Base-by-base conservation (phyloP, 768 basidiomycete species). In the Termitomyces sp. region DNA sequence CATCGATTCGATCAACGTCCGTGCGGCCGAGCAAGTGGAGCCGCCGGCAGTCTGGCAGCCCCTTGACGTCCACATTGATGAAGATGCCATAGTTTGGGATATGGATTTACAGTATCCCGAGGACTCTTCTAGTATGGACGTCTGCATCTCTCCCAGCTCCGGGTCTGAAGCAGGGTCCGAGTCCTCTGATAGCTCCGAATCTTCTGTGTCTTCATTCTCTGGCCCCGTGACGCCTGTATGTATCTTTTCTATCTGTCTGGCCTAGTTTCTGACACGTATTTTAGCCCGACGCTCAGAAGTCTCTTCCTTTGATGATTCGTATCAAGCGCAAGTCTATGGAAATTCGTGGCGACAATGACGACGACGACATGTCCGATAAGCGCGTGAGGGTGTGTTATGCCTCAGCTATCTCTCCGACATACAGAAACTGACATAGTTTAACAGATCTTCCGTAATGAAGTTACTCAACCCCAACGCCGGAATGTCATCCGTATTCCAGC, bases 321-420 rank as follows among this genome's bases (percentile, higher is more conserved):
- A 67, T 72, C 56, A 78, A 77, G 60, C 73, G 76, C 62, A 76
- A 76, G 59, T 72, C 73, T 13, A 58, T 60, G 27, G 70, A 72
- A 40, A 48, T 67, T 32, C 66, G 62, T 12, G 64, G 62, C 27
- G 26, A n/a, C 24, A 27, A 47, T 36, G 42, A 36, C 3, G 42
- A 39, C 13, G 61, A 63, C 13, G 44, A 53, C 24, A 47, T 43
- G 44, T 57, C 62, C 30, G 76, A 74, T 59, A 80, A 79, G 59
- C 72, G 77, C 34, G 71, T 75, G n/a, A 78, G 72, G 69, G 77
- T 74, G 49, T 30, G 43, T 32, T 22, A 40, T 47, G 32, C 24
- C 24, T 44, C 14, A 14, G 26, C n/a, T 13, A 46, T 24, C 47
- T 39, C 53, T 18, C 6, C 34, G n/a, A 33, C 18, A 40, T 40